Evolutionary conservation across 1,139 yeast genomes (phyloP).

Genomic region (Nakaseomyces bracarensis): DNA sequence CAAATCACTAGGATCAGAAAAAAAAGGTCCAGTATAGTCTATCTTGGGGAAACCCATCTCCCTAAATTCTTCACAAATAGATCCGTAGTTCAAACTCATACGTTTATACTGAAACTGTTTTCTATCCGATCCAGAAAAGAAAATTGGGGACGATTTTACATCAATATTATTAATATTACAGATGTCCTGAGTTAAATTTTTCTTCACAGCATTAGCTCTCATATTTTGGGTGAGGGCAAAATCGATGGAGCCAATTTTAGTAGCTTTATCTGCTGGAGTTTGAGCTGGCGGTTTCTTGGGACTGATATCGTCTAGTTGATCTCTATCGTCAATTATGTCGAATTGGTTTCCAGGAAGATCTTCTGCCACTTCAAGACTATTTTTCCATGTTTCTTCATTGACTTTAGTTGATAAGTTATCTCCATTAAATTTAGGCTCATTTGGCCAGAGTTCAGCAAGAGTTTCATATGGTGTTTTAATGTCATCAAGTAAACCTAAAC

Average conservation of each 20-base stretch:
- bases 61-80: slow-evolving; percentile 33
- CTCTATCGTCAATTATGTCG: not conserved
- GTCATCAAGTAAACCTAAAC: not conserved
- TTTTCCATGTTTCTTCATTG: not conserved
- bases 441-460: slow-evolving; percentile 23
- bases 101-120: not conserved
- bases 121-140: not conserved
- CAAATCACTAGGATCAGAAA: slow-evolving; percentile 43
- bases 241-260: slow-evolving; percentile 13
- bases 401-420: too few species aligned
- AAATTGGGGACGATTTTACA: slow-evolving; percentile 1
- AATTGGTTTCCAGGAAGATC: not conserved
- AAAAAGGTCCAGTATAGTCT: slow-evolving; percentile 57
- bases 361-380: not conserved
- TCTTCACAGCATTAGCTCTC: not conserved
- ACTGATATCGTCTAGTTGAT: not conserved
- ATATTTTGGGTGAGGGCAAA: not conserved
- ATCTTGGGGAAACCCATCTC: slow-evolving; percentile 42
- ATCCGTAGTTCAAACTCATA: slow-evolving; percentile 6
- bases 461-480: slow-evolving; percentile 22
- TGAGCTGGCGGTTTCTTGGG: not conserved
- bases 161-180: not conserved
- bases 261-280: slow-evolving; percentile 15
- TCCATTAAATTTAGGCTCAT: not conserved
- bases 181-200: not conserved